Evolutionary conservation across 2,329 filamentous ascomycete genomes (phyloP), one percentile per base, ranked within the genome.

Genomic region (Fusarium guadeloupense): DNA sequence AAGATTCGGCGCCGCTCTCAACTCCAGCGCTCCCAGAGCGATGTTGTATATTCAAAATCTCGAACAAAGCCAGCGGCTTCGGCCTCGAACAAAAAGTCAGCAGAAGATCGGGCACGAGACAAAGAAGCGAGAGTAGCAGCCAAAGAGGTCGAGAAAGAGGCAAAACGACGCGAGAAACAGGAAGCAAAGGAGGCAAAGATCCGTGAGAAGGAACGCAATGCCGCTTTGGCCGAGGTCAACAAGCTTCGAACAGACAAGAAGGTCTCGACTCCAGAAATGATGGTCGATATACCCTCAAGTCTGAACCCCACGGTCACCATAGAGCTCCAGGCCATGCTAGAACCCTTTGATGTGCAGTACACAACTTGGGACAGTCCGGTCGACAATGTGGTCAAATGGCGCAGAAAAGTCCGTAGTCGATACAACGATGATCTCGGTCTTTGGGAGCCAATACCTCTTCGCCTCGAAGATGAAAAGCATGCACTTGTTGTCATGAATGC

Each of bases 191-290:
- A 87, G 51, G 80, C 85, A 44, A 89, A 85, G 61, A 82, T 81
- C 0, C 76, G 77, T 7, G 86, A 92, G 62, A 91, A 89, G 67
- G 83, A 88, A 61, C 79, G 80, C 4, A 85, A 85, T 10, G 84
- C 85, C 7, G 89, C 91, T 8, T 76, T 93, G 19, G 85, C 86
- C 4, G 87, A 91, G 60, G 89, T 87, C 35, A 94, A 94, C 75
- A 92, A 89, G 68, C 76, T 88, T 9, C 86, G 86, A 45, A 86
- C 85, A 0, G 87, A 92, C 75, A 92, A 91, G 76, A 92, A 91
- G 65, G 77, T 87, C 1, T 89, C 90, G 0, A 85, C 87, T 0
- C 83, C 83, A 0, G 90, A 95, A 72, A 94, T 95, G 90, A 88
- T 94, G 44, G 81, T 92, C 2, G 85, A 91, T 65, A 77, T 94